A percentile compares a stretch with the other conserved stretches of the same genome.
Evolutionary conservation across 1,139 yeast species (phyloP).

Genomic region (Scheffersomyces illinoinensis): DNA sequence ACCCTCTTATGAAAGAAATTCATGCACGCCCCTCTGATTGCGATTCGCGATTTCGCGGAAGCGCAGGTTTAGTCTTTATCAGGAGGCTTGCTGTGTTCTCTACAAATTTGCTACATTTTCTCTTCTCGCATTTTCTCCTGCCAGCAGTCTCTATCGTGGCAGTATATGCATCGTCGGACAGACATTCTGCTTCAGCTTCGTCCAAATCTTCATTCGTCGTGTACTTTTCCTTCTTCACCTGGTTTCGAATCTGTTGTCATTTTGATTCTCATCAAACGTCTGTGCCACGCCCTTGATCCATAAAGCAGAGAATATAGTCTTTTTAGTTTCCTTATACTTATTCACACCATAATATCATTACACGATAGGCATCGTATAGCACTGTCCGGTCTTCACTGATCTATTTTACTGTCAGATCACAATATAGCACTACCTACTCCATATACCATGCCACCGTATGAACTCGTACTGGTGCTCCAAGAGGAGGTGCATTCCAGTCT

Average conservation of each 20-base stretch:
- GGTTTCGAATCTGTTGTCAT: neutral
- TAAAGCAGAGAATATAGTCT: neutral
- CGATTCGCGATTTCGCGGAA: neutral
- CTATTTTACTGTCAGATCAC: neutral
- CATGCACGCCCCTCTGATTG: neutral
- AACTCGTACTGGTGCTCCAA: conserved; percentile 6
- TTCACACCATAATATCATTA: neutral
- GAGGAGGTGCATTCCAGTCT: conserved; percentile 11
- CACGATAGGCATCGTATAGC: neutral
- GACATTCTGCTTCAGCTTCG: neutral
- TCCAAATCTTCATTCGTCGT: neutral
- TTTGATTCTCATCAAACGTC: neutral
- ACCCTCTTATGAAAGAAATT: neutral
- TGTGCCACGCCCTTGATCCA: neutral
- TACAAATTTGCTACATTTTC: neutral
- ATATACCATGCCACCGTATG: neutral
- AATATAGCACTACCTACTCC: neutral
- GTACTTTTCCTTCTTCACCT: neutral
- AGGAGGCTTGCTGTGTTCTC: neutral
- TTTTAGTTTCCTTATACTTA: too few relatives aligned
- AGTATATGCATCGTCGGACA: neutral
- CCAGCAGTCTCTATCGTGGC: neutral
- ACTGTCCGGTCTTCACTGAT: neutral
- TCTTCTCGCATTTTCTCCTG: neutral
- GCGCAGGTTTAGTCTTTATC: neutral